phyloP scores from a whole-genome alignment of 306 rosid species.

The Cyamopsis tetragonoloba region DNA sequence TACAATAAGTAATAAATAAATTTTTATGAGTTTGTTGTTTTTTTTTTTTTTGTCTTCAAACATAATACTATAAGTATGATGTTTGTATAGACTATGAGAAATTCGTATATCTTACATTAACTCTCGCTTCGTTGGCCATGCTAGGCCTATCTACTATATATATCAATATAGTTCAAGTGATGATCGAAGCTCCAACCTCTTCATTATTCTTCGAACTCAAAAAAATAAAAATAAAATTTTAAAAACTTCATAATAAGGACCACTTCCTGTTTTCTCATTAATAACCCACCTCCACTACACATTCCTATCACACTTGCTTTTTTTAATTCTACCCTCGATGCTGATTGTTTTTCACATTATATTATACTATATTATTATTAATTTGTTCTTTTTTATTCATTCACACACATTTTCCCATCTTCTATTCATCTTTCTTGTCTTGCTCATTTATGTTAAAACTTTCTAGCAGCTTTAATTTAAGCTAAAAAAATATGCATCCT shows the following conservation, averaged over 20 bases:
- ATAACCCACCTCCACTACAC: conserved; percentile 25
- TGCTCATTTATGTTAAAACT: neutral
- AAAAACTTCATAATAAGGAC: conserved; percentile 32
- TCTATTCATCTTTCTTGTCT: conserved; percentile 10
- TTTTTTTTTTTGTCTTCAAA: no score
- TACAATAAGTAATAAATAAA: no score
- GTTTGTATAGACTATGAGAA: no score
- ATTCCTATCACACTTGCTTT: conserved; percentile 48
- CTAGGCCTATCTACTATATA: neutral
- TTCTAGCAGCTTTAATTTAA: neutral
- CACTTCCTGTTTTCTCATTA: conserved; percentile 29
- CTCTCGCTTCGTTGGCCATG: conserved; percentile 44
- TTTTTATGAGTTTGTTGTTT: no score
- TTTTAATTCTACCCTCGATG: neutral
- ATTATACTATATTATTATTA: no score
- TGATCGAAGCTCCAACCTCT: conserved; percentile 20
- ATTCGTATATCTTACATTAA: conserved; percentile 20
- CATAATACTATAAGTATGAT: no score
- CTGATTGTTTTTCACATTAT: neutral
- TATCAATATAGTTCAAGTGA: no score
- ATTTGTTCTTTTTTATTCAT: neutral
- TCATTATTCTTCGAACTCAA: no score
- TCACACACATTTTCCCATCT: neutral
- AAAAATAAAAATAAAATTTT: no score
- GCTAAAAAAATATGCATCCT: neutral